A percentile compares a stretch with the other conserved stretches of the same genome.
These are phyloP conservation scores for Dactylellina parvicollis DNA, from an alignment of 2,329 filamentous ascomycete species.

Conservation along the genomic window DNA sequence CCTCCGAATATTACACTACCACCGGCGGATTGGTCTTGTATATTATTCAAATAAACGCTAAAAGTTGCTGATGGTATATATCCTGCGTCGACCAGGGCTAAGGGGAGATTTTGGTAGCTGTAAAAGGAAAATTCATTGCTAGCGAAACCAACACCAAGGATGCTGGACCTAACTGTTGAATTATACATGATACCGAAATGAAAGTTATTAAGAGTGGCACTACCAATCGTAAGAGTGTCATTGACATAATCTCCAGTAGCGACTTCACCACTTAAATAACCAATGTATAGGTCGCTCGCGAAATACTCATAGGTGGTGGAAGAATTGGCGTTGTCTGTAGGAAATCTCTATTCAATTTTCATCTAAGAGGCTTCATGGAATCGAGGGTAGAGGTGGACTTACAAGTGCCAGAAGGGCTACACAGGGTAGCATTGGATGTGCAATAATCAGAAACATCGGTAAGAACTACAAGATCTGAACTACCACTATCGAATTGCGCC, in stretches of 20 bases:
- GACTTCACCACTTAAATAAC: slow-evolving; percentile 14
- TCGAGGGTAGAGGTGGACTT: slow-evolving; percentile 6
- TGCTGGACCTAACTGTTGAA: slow-evolving; percentile 3
- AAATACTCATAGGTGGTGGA: slow-evolving; percentile 52
- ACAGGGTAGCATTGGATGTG: neutral
- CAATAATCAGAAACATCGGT: slow-evolving; percentile 28
- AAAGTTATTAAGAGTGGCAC: slow-evolving; percentile 8
- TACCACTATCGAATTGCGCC: slow-evolving; percentile 27
- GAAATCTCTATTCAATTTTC: neutral
- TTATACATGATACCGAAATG: slow-evolving; percentile 29
- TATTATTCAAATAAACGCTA: slow-evolving; percentile 53
- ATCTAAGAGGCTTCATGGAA: slow-evolving; percentile 5
- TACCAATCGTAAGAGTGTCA: slow-evolving; percentile 16
- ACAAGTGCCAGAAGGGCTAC: slow-evolving; percentile 13
- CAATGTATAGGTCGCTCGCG: slow-evolving; percentile 31
- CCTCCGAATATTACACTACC: slow-evolving; percentile 23
- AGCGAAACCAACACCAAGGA: slow-evolving; percentile 17
- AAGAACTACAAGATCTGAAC: slow-evolving; percentile 22
- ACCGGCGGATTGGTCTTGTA: slow-evolving; percentile 12
- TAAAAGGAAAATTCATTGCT: slow-evolving; percentile 5
- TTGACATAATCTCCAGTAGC: slow-evolving; percentile 23
- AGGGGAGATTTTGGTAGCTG: slow-evolving; percentile 23
- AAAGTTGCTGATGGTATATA: slow-evolving; percentile 43
- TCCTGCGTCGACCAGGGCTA: slow-evolving; percentile 11
- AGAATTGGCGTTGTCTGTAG: slow-evolving; percentile 46